Base-by-base conservation (phyloP, 2,329 filamentous ascomycete genomes). In the Ceratocystis albifundus region DNA sequence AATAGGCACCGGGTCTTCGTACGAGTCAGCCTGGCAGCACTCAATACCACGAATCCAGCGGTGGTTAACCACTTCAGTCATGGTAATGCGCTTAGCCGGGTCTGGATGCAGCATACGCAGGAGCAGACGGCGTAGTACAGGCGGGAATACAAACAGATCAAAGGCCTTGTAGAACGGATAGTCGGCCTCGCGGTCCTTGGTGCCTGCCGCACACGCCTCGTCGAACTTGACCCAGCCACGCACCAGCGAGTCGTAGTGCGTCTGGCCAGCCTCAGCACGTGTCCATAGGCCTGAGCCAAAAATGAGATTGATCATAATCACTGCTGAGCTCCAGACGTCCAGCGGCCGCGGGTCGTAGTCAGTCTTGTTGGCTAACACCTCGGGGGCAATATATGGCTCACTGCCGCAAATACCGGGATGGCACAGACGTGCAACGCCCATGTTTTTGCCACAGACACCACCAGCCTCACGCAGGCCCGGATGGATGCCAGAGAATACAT, bases 261-360 rank as follows among this genome's bases (percentile, higher is more conserved):
- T 72, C 68, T 81, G 78, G 66, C 73, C 80, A 71, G 65, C 74
- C 67, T 84, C 83, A 0, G 89, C 89, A 69, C 84, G 84, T 63
- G 82, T 79, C 91, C 90, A 96, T 6, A 92, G 82, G 59, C 83
- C 85, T 25, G 84, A 88, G 55, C 84, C 83, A 71, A 88, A 88
- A 48, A 83, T 84, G 69, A 96, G 83, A 69, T 88, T 86, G 67
- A 96, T 78, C 81, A 90, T 93, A 70, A 94, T 87, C 67, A 96
- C 86, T 28, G 87, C 91, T 63, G 88, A 88, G 65, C 88, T 88
- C 91, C 91, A 96, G 12, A 95, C 87, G 72, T 96, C 91, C 12
- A 95, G 78, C 3, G 87, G 84, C 59, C 90, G 85, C 0, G 91
- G 87, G 72, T 96, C 91, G 71, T 82, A 85, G 64, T 79, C 75